These are phyloP conservation scores for Cenchrus purpureus DNA, from an alignment of 176 grass and related monocot species.

Conservation along the genomic window DNA sequence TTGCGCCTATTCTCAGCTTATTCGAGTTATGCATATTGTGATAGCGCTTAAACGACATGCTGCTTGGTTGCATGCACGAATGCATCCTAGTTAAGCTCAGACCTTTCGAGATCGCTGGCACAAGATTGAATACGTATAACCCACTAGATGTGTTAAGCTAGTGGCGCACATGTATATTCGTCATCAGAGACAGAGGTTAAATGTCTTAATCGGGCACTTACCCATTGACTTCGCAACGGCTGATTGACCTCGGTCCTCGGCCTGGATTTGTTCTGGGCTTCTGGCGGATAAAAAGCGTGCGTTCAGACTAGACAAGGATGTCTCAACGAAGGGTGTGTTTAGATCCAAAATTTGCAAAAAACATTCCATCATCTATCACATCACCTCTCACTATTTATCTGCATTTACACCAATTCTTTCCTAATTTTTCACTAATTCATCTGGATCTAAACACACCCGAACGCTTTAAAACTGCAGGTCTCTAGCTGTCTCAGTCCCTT, in stretches of 20 bases:
- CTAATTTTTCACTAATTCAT: too few relatives aligned
- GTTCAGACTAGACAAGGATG: constrained; percentile 28
- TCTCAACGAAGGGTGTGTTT: too few relatives aligned
- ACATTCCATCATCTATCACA: too few relatives aligned
- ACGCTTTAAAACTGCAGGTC: too few relatives aligned
- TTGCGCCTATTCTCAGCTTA: not conserved
- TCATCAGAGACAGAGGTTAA: not conserved
- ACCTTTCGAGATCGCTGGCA: not conserved
- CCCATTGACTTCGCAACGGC: constrained; percentile 2
- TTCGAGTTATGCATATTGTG: not conserved
- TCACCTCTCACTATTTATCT: too few relatives aligned
- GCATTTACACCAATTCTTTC: too few relatives aligned
- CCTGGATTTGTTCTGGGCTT: not conserved
- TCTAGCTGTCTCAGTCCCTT: not conserved
- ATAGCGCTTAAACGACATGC: not conserved
- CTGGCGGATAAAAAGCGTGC: constrained; percentile 22
- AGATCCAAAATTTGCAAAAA: too few relatives aligned
- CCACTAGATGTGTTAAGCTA: not conserved
- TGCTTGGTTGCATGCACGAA: not conserved
- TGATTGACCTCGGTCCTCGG: not conserved
- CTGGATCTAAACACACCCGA: too few relatives aligned
- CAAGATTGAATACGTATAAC: not conserved
- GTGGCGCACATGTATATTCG: not conserved
- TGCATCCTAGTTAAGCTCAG: not conserved
- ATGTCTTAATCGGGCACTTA: not conserved